Conservation (phyloP, 768 basidiomycete genomes). For the Hygrocybe coccinea region DNA sequence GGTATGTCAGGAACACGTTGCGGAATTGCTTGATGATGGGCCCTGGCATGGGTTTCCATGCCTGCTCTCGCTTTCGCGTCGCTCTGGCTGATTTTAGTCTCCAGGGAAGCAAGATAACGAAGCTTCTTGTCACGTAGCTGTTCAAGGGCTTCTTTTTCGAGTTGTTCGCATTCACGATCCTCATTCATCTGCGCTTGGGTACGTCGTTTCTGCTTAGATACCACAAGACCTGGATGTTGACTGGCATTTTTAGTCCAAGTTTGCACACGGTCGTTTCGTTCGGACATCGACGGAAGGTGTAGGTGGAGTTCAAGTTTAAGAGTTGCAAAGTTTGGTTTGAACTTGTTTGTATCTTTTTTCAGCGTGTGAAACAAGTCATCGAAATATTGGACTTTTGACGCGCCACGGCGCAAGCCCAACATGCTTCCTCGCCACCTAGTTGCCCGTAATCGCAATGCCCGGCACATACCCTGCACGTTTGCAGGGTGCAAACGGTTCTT, state of each 20-base stretch:
- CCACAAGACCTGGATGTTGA: neutral
- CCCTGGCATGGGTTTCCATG: neutral
- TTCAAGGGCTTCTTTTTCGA: neutral
- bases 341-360: no score
- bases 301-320: no score
- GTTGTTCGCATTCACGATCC: neutral
- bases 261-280: neutral
- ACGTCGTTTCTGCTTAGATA: neutral
- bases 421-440: neutral
- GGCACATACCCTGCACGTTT: neutral
- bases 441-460: neutral
- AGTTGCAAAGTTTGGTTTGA: no score
- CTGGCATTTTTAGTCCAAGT: neutral
- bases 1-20: neutral
- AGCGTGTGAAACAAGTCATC: neutral
- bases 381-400: no score
- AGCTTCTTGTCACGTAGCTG: neutral
- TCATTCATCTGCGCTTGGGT: conserved; percentile 1
- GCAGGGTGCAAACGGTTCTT: neutral
- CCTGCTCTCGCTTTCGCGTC: neutral
- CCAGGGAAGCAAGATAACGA: neutral
- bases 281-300: neutral
- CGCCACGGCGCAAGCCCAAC: neutral
- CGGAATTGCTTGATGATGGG: neutral
- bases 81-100: neutral